phyloP scores from a whole-genome alignment of 306 rosid species.

The Fagus sylvatica region DNA sequence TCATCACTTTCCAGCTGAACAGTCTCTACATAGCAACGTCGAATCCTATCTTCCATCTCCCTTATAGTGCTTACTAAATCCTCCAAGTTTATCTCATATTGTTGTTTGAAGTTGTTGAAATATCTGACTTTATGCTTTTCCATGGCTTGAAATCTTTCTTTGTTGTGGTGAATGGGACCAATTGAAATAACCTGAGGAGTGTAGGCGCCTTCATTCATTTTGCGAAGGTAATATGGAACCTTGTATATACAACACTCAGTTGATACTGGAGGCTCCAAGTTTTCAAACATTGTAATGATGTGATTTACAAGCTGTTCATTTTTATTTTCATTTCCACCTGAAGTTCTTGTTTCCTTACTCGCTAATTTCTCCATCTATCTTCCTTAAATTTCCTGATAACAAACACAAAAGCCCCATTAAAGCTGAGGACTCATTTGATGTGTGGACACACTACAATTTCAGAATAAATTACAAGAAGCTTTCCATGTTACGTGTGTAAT shows the following conservation, averaged over 20 bases:
- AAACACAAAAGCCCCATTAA: too few relatives aligned
- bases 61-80: background rate
- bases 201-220: background rate
- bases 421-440: too few relatives aligned
- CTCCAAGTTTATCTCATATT: background rate
- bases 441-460: too few relatives aligned
- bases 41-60: background rate
- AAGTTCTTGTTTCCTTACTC: too few relatives aligned
- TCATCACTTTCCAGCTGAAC: background rate
- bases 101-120: too few relatives aligned
- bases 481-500: too few relatives aligned
- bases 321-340: too few relatives aligned
- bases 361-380: too few relatives aligned
- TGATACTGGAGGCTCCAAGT: background rate
- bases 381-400: too few relatives aligned
- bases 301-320: too few relatives aligned
- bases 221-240: slow-evolving; percentile 32
- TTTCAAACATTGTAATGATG: too few relatives aligned
- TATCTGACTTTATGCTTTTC: background rate
- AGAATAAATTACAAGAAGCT: too few relatives aligned
- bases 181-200: background rate
- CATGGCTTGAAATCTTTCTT: slow-evolving; percentile 24
- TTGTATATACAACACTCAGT: slow-evolving; percentile 31
- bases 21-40: slow-evolving; percentile 22
- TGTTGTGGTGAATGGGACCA: slow-evolving; percentile 23